Percentiles rank a stretch among this genome's conserved stretches.
phyloP scores from a whole-genome alignment of 139 green algal genomes.

The Chloropicon primus region DNA sequence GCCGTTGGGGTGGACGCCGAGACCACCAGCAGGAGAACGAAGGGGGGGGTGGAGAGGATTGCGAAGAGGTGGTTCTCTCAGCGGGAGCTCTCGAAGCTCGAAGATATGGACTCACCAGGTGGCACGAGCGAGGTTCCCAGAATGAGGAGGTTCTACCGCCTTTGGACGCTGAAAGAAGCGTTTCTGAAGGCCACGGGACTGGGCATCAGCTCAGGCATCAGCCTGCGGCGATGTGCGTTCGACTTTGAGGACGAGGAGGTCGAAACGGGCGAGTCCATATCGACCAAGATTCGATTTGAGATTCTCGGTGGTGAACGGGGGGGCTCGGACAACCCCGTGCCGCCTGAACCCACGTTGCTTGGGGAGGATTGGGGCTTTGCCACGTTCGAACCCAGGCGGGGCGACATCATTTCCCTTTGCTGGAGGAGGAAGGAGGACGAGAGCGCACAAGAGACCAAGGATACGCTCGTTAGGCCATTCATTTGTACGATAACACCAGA shows the following conservation, averaged over 20 bases:
- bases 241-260: not conserved
- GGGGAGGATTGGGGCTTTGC: not conserved
- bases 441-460: not conserved
- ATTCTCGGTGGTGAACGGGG: not conserved
- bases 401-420: not conserved
- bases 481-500: too few relatives aligned
- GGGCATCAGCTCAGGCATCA: constrained; percentile 43
- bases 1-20: not conserved
- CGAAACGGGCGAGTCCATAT: not conserved
- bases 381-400: not conserved
- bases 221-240: constrained; percentile 45
- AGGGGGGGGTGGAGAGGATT: not conserved
- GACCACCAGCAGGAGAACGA: not conserved
- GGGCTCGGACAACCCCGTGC: too few relatives aligned
- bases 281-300: not conserved
- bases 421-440: not conserved
- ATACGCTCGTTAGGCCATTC: too few relatives aligned
- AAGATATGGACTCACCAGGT: too few relatives aligned
- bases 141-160: not conserved
- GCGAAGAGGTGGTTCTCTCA: not conserved
- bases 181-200: constrained; percentile 57
- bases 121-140: not conserved
- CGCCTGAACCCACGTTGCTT: too few relatives aligned
- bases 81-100: not conserved
- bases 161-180: constrained; percentile 70